Base-by-base conservation (phyloP, 352 stramenopile species). In the Pythium myriotylum region DNA sequence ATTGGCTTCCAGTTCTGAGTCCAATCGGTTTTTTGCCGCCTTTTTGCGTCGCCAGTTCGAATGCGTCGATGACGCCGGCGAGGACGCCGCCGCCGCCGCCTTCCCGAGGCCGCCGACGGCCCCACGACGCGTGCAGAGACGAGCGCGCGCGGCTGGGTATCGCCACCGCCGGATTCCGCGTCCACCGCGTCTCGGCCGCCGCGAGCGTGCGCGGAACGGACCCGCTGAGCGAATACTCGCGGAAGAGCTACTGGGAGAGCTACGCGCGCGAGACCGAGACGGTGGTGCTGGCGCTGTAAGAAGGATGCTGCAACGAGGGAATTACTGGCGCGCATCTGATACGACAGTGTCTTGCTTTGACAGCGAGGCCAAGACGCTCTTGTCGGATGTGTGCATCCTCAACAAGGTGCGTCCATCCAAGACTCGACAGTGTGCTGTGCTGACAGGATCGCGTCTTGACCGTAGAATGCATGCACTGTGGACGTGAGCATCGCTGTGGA, bases 301-400 rank as follows among this genome's bases (percentile, higher is more conserved):
- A n/a, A n/a, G n/a, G n/a, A n/a, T n/a, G n/a, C n/a, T n/a, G 67
- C 35, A 8, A 46, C 16, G 17, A 42, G 22, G 20, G 19, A 49
- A 48, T 27, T 37, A 7, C 13, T 59, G 29, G 23, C 12, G 19
- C 0, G 45, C 5, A 0, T 49, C 22, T 22, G 24, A 19, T 41
- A n/a, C n/a, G n/a, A n/a, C n/a, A n/a, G n/a, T n/a, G n/a, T n/a
- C n/a, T n/a, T n/a, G n/a, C n/a, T n/a, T n/a, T n/a, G n/a, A n/a
- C n/a, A 91, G 82, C 4, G 73, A 83, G 13, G 56, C 61, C 6
- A 92, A 92, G 70, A 82, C 83, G 46, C 54, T 92, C 47, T 33
- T 92, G 50, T 83, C 80, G 0, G 80, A 92, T 59, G 65, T 92
- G n/a, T 73, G 79, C 26, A 75, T 92, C 32, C 59, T 90, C 20